A percentile compares a stretch with the other conserved stretches of the same genome.
phyloP scores from a whole-genome alignment of 1,284 basidiomycete genomes.

The Ceratobasidium sp. region DNA sequence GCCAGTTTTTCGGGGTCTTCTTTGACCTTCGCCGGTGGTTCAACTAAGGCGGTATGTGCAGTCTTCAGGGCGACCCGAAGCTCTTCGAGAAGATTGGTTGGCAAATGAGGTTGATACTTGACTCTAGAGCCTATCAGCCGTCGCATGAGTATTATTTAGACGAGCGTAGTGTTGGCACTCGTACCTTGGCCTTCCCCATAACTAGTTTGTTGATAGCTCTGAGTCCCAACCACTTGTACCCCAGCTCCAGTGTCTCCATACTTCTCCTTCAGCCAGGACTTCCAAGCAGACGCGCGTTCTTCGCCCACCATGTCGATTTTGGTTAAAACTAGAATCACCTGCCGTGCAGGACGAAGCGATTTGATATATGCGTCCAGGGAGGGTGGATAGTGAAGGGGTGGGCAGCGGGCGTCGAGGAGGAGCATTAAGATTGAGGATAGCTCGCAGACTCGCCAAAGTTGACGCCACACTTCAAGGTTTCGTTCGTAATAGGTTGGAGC shows the following conservation, averaged over 20 bases:
- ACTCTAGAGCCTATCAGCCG: constrained; percentile 45
- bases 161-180: neutral
- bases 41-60: constrained; percentile 70
- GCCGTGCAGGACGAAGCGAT: constrained; percentile 54
- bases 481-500: constrained; percentile 84
- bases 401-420: constrained; percentile 86
- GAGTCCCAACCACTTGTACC: constrained; percentile 70
- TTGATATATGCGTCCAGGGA: constrained; percentile 56
- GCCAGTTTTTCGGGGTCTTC: constrained; percentile 61
- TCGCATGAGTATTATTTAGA: neutral
- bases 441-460: constrained; percentile 90
- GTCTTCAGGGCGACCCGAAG: constrained; percentile 72
- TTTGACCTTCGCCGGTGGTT: constrained; percentile 68
- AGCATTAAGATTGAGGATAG: constrained; percentile 84
- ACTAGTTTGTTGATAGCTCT: constrained; percentile 59
- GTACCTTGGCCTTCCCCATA: constrained; percentile 55
- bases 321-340: constrained; percentile 80
- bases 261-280: constrained; percentile 61
- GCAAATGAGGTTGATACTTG: constrained; percentile 68
- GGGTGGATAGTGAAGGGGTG: constrained; percentile 62
- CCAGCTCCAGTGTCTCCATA: constrained; percentile 56
- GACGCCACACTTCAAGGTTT: constrained; percentile 91
- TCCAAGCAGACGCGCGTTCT: constrained; percentile 68
- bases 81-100: constrained; percentile 54
- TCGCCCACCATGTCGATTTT: constrained; percentile 80